phyloP scores from a whole-genome alignment of 495 filamentous ascomycete species.

The Aspergillus cristatus region DNA sequence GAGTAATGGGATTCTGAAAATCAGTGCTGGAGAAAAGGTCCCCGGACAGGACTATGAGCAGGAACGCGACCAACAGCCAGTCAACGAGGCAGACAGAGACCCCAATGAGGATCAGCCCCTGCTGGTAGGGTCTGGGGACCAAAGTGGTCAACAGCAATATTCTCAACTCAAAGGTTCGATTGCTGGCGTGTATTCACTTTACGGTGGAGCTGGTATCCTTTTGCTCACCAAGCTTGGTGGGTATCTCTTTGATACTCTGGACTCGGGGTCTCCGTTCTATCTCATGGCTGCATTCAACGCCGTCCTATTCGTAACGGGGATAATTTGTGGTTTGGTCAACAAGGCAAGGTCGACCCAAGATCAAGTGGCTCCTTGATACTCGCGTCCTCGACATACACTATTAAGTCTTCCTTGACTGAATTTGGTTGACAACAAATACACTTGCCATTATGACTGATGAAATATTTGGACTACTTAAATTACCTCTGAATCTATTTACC shows the following conservation, averaged over 20 bases:
- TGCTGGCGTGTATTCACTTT: constrained; percentile 84
- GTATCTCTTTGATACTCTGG: constrained; percentile 62
- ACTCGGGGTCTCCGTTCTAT: constrained; percentile 74
- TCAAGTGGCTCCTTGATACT: not conserved
- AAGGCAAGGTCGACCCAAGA: not conserved
- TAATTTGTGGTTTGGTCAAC: constrained; percentile 27
- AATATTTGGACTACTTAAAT: too few species aligned
- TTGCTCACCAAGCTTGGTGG: constrained; percentile 91
- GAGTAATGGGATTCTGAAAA: constrained; percentile 60
- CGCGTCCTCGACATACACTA: too few species aligned
- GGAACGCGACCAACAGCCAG: constrained; percentile 1
- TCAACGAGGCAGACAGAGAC: constrained; percentile 10
- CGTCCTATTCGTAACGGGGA: constrained; percentile 50
- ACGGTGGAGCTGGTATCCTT: constrained; percentile 84
- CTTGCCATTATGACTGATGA: too few species aligned
- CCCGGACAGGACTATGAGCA: constrained; percentile 21
- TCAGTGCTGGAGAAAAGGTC: constrained; percentile 29
- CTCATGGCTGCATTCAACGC: constrained; percentile 86
- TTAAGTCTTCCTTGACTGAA: too few species aligned
- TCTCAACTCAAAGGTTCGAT: constrained; percentile 79
- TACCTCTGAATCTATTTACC: too few species aligned
- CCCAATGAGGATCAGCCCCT: constrained; percentile 27
- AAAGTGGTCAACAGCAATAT: constrained; percentile 17
- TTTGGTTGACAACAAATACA: too few species aligned
- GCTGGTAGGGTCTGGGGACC: constrained; percentile 13